Evolutionary conservation across 768 basidiomycete genomes (phyloP).

Genomic region (Gloeostereum incarnatum): DNA sequence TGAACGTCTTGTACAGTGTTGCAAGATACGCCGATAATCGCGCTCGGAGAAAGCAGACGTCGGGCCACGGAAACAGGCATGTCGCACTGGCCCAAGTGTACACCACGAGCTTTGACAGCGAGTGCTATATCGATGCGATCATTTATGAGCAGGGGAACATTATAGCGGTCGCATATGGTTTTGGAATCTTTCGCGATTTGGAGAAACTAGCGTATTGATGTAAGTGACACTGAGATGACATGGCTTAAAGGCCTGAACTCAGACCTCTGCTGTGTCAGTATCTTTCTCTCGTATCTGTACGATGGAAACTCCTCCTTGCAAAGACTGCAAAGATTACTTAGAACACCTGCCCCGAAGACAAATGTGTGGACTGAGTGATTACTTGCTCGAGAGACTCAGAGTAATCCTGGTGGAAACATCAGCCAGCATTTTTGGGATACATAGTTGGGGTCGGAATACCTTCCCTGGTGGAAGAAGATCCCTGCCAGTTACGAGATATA

Average conservation of each 20-base stretch:
- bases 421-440: slow-evolving; percentile 1
- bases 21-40: slow-evolving; percentile 78
- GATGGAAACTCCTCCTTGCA: slow-evolving; percentile 81
- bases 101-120: slow-evolving; percentile 65
- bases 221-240: background rate
- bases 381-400: slow-evolving; percentile 71
- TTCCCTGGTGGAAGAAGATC: slow-evolving; percentile 68
- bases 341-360: too few relatives aligned
- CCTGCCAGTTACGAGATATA: slow-evolving; percentile 86
- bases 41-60: slow-evolving; percentile 52
- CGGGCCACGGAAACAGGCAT: slow-evolving; percentile 65
- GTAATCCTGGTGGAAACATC: slow-evolving; percentile 41
- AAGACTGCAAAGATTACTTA: slow-evolving; percentile 36
- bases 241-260: slow-evolving; percentile 11
- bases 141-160: slow-evolving; percentile 80
- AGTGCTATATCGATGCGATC: slow-evolving; percentile 84
- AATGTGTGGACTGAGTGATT: slow-evolving; percentile 1
- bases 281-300: slow-evolving; percentile 89
- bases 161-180: slow-evolving; percentile 62
- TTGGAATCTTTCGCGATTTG: slow-evolving; percentile 64
- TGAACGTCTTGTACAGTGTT: slow-evolving; percentile 57
- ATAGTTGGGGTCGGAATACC: slow-evolving; percentile 25
- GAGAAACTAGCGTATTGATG: slow-evolving; percentile 47
- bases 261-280: slow-evolving; percentile 70
- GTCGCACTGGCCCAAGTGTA: slow-evolving; percentile 88